Base-by-base conservation (phyloP, 2,329 filamentous ascomycete species). In the Fusarium miscanthi region DNA sequence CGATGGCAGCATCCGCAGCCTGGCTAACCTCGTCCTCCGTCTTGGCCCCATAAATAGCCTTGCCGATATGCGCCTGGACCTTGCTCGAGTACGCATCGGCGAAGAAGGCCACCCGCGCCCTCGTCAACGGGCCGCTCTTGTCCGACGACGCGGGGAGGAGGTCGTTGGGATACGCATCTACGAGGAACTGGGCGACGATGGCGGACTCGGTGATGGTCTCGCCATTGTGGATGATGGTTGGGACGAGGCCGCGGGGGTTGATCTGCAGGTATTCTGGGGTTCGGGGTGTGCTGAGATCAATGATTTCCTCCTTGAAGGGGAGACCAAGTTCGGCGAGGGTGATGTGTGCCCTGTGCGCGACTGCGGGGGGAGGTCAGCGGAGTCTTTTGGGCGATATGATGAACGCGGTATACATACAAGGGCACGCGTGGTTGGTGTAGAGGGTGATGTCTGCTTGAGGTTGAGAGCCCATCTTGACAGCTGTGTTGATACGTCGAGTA, bases 231-330 rank as follows among this genome's bases (percentile, higher is more conserved):
- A 88, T 87, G 62, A 96, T 82, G 0, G 90, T 84, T 2, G 94
- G 93, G 8, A 96, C 93, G 6, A 94, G 88, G 19, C 94, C 94
- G 63, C 93, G 90, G 73, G 93, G 93, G 83, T 95, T 95, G 79
- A 96, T 83, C 57, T 91, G 85, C 13, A 96, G 87, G 79, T 95
- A 96, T 85, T 91, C 93, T 41, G 88, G 84, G 33, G 91, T 90
- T 14, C 93, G 89, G 0, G 93, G 93, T 14, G 82, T 87, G 74
- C 83, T 81, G 51, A 96, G 86, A 79, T 95, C 92, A 75, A 97
- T 92, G 63, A 90, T 88, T 67, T 93, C 90, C 73, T 94, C 90
- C 63, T 93, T 90, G 76, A 89, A 93, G 0, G 88, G 84, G 35
- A 94, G 78, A 16, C 86, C 85, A 17, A 92, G 87, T 78, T 94